Evolutionary conservation across 2,329 filamentous ascomycete genomes (phyloP), one percentile per base, ranked within the genome.

Genomic region (Diaporthe vaccinii): DNA sequence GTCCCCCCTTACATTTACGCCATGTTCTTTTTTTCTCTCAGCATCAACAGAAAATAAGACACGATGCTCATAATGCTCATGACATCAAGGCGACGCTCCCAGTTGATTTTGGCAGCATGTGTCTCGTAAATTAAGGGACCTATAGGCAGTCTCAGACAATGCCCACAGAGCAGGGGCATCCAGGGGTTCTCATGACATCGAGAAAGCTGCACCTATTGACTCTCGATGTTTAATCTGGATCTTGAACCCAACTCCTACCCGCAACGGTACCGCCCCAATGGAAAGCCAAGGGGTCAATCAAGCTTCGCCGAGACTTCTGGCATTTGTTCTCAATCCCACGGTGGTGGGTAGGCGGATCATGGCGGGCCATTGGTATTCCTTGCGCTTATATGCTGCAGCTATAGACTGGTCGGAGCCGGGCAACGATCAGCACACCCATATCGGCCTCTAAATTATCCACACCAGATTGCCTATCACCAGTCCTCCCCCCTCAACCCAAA

Each of bases 271-370:
- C 41, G 41, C 61, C 61, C 61, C 41, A 67, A 34, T 31, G 39
- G 61, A 28, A 49, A 28, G 25, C 4, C 22, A 28, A 20, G 34
- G 5, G n/a, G 1, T 55, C 34, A 41, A 69, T 41, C 65, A 69
- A 69, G 65, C 65, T 69, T 69, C 65, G 65, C 65, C 65, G 65
- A 69, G 65, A 55, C 65, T 34, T 55, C 49, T 69, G 65, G 65
- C 65, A 69, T 53, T 25, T n/a, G n/a, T n/a, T 55, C 46, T 28
- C 14, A 68, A 41, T 53, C 53, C 49, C 65, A 69, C 49, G 15
- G 65, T 69, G 34, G 14, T 51, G 62, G 62, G 22, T 25, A 39
- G 31, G 31, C 41, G 62, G 44, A 25, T 53, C 44, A 14, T 36
- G 31, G 44, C 28, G 31, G 65, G 14, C 65, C 65, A 28, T 10